These are phyloP conservation scores for Cicer arietinum DNA, from an alignment of 306 rosid genomes.

Conservation along the genomic window DNA sequence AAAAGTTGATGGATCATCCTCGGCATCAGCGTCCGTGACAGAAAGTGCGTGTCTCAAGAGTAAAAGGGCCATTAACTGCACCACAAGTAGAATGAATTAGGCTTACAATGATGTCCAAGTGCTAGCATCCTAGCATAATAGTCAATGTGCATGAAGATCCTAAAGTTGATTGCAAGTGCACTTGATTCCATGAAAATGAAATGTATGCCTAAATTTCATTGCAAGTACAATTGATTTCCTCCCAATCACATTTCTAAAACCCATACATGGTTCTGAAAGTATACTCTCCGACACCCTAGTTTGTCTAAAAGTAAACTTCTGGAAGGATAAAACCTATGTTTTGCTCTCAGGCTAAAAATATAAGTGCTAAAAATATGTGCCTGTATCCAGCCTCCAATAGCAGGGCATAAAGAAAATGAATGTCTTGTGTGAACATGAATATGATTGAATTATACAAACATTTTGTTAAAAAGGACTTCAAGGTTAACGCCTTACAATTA, in stretches of 20 bases:
- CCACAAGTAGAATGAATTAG: conserved; percentile 22
- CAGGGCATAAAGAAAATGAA: conserved; percentile 6
- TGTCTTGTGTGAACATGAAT: not conserved
- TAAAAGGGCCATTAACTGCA: conserved; percentile 89
- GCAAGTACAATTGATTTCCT: too few relatives aligned
- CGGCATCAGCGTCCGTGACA: conserved; percentile 67
- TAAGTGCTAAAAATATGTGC: not conserved
- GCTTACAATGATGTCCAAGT: conserved; percentile 18
- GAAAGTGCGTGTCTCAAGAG: conserved; percentile 85
- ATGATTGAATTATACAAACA: not conserved
- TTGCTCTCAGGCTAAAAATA: too few relatives aligned
- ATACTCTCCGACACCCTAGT: too few relatives aligned
- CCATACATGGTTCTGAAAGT: too few relatives aligned
- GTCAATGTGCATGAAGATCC: not conserved
- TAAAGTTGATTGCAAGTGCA: conserved; percentile 12
- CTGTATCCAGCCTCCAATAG: not conserved
- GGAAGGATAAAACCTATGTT: too few relatives aligned
- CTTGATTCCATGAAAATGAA: not conserved
- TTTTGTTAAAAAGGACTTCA: not conserved
- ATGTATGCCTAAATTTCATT: not conserved
- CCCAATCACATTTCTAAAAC: too few relatives aligned
- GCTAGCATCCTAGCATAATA: not conserved
- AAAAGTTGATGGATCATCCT: conserved; percentile 72
- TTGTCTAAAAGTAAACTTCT: too few relatives aligned
- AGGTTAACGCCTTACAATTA: conserved; percentile 66